Conservation (phyloP, 352 stramenopile species). For the Saprolegnia parasitica region DNA sequence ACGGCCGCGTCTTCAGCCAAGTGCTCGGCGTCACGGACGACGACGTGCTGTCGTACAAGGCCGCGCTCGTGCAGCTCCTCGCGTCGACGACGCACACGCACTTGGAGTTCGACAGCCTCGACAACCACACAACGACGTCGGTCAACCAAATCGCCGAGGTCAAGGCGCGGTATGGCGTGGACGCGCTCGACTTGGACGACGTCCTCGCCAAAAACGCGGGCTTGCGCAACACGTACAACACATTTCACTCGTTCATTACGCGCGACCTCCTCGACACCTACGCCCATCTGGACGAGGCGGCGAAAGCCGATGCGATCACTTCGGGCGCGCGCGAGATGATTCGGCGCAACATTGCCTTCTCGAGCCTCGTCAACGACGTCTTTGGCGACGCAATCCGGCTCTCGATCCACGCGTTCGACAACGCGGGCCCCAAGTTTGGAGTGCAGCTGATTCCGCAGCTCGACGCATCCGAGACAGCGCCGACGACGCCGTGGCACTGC, state of each 20-base stretch:
- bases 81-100: constrained; percentile 17
- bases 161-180: constrained; percentile 5
- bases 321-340: constrained; percentile 19
- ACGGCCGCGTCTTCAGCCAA: constrained; percentile 29
- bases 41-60: constrained; percentile 18
- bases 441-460: constrained; percentile 24
- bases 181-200: constrained; percentile 7
- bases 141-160: constrained; percentile 16
- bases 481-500: constrained; percentile 29
- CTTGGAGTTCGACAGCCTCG: constrained; percentile 23
- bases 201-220: background rate
- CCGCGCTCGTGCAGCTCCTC: constrained; percentile 4
- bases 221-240: constrained; percentile 9
- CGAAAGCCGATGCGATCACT: background rate
- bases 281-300: background rate
- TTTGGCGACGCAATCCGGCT: background rate
- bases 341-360: constrained; percentile 20
- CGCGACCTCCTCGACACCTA: background rate
- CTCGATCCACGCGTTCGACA: constrained; percentile 27
- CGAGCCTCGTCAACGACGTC: background rate
- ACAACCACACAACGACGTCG: constrained; percentile 8
- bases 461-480: background rate
- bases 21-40: constrained; percentile 15
- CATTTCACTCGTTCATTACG: constrained; percentile 16
- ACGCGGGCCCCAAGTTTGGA: constrained; percentile 30